phyloP scores from a whole-genome alignment of 805 yeast species.

The Yamadazyma kitorensis region DNA sequence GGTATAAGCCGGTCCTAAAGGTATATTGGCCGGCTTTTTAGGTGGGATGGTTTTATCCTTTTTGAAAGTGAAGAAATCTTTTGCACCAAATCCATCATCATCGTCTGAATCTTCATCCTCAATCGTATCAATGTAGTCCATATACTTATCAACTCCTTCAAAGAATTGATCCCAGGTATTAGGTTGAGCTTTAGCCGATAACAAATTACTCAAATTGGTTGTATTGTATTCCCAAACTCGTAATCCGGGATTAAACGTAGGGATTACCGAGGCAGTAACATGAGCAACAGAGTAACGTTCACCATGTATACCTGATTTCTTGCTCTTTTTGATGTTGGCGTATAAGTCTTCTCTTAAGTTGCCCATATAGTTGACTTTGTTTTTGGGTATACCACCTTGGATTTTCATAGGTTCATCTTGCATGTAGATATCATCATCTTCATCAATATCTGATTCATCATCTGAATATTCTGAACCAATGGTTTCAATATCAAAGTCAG shows the following conservation, averaged over 20 bases:
- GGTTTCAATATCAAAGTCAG: constrained; percentile 4
- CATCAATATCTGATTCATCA: constrained; percentile 26
- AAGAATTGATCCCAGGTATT: constrained; percentile 64
- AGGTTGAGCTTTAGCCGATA: constrained; percentile 13
- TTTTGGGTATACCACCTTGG: constrained; percentile 57
- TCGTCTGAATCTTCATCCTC: constrained; percentile 19
- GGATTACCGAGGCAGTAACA: constrained; percentile 72
- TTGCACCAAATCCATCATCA: constrained; percentile 6
- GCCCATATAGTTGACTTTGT: constrained; percentile 65
- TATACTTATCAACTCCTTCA: constrained; percentile 38
- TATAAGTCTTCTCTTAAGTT: constrained; percentile 52
- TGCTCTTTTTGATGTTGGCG: constrained; percentile 44
- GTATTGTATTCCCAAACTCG: constrained; percentile 86
- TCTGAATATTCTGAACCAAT: constrained; percentile 15
- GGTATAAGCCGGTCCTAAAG: constrained; percentile 74
- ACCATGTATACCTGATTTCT: constrained; percentile 39
- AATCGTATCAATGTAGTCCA: constrained; percentile 27
- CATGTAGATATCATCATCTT: constrained; percentile 12
- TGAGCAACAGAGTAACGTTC: constrained; percentile 70
- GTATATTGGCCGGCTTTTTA: constrained; percentile 49
- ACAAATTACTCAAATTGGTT: constrained; percentile 43
- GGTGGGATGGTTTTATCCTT: constrained; percentile 63
- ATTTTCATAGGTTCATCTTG: constrained; percentile 14
- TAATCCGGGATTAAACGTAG: constrained; percentile 81
- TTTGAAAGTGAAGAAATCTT: constrained; percentile 14